Percentiles rank a stretch among this genome's conserved stretches.
Evolutionary conservation across 2,329 filamentous ascomycete genomes (phyloP).

Genomic region (Colletotrichum tropicicola): DNA sequence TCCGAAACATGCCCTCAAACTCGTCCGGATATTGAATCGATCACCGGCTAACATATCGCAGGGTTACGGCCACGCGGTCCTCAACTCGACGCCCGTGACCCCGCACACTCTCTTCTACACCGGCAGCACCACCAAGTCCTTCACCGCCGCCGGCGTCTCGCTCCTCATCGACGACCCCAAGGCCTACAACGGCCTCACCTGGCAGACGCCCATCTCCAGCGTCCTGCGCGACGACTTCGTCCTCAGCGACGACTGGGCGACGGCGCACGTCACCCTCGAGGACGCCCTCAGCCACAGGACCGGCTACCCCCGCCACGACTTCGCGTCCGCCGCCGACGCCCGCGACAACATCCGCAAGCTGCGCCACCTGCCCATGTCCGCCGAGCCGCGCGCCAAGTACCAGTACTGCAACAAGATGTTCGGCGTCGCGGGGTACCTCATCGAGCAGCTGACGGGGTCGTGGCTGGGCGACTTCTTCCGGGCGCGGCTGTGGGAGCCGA

Average conservation of each 20-base stretch:
- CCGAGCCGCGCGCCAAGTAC: conserved; percentile 53
- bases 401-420: conserved; percentile 64
- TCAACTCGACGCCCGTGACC: conserved; percentile 46
- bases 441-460: conserved; percentile 51
- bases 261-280: conserved; percentile 59
- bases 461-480: conserved; percentile 50
- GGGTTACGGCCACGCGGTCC: conserved; percentile 48
- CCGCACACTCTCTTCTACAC: conserved; percentile 62
- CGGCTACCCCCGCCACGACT: conserved; percentile 56
- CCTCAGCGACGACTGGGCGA: conserved; percentile 54
- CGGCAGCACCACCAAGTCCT: conserved; percentile 65
- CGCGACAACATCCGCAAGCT: conserved; percentile 51
- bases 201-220: conserved; percentile 55
- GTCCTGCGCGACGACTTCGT: conserved; percentile 63
- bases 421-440: conserved; percentile 50
- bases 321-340: conserved; percentile 36
- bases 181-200: conserved; percentile 48
- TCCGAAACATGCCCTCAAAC: too few species aligned
- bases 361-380: conserved; percentile 52
- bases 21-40: too few species aligned
- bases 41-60: conserved; percentile 33
- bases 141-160: conserved; percentile 58
- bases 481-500: conserved; percentile 51
- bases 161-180: conserved; percentile 54
- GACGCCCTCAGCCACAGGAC: conserved; percentile 63